Evolutionary conservation across 768 basidiomycete species (phyloP).

Genomic region (Trametes punicea): DNA sequence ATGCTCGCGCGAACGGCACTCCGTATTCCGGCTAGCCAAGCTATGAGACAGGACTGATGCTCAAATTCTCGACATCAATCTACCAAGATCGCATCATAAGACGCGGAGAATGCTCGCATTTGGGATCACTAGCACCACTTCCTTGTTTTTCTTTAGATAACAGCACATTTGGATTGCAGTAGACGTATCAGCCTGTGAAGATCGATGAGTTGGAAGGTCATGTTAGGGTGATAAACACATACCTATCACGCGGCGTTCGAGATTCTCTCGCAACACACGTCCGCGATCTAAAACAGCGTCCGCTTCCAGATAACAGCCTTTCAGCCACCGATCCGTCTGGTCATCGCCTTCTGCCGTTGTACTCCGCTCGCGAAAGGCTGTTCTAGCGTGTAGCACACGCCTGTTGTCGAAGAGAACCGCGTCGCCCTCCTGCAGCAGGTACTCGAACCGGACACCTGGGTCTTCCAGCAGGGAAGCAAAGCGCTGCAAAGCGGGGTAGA

Average conservation of each 20-base stretch:
- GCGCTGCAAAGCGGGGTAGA: conserved; percentile 58
- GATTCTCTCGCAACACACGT: conserved; percentile 42
- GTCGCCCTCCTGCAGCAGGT: conserved; percentile 78
- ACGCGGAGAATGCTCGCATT: no score
- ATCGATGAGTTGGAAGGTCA: background rate
- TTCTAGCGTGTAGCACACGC: conserved; percentile 82
- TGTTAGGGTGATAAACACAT: background rate
- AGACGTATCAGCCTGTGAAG: background rate
- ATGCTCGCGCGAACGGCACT: no score
- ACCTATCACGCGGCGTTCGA: background rate
- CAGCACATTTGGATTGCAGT: no score
- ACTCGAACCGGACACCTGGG: conserved; percentile 48
- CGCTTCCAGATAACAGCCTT: conserved; percentile 79
- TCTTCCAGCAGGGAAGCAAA: conserved; percentile 62
- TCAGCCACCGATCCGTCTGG: conserved; percentile 78
- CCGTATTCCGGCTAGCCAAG: no score
- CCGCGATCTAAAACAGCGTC: conserved; percentile 61
- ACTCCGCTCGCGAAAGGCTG: conserved; percentile 57
- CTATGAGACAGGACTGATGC: no score
- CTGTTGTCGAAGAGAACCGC: conserved; percentile 91
- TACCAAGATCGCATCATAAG: no score
- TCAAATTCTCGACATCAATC: no score
- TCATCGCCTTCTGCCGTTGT: conserved; percentile 38
- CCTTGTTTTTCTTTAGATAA: no score
- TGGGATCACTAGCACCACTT: no score